These are phyloP conservation scores for Aureobasidium sp. DNA, from an alignment of 2,329 filamentous ascomycete genomes.

Conservation along the genomic window DNA sequence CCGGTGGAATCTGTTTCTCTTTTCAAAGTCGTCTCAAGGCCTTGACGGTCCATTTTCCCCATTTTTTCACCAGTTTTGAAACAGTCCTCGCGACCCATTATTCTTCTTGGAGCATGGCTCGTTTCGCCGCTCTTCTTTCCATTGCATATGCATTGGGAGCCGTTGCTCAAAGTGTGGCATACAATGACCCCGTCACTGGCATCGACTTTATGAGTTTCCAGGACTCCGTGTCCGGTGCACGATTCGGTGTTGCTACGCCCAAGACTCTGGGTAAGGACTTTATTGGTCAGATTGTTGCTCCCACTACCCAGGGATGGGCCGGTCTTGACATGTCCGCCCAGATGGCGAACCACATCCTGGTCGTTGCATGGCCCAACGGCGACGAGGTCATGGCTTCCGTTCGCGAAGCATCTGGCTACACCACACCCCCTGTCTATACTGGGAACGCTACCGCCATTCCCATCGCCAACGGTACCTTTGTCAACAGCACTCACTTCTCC, in stretches of 20 bases:
- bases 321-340: slow-evolving; percentile 40
- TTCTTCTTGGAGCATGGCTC: slow-evolving; percentile 13
- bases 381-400: slow-evolving; percentile 38
- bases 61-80: background rate
- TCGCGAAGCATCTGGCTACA: slow-evolving; percentile 39
- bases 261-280: slow-evolving; percentile 43
- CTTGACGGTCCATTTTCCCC: slow-evolving; percentile 13
- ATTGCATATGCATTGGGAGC: slow-evolving; percentile 12
- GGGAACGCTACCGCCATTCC: slow-evolving; percentile 35
- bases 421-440: slow-evolving; percentile 40
- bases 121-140: slow-evolving; percentile 13
- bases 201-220: slow-evolving; percentile 39
- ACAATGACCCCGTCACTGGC: slow-evolving; percentile 38
- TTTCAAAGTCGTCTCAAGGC: slow-evolving; percentile 9
- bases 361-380: slow-evolving; percentile 44
- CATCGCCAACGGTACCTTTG: slow-evolving; percentile 44
- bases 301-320: slow-evolving; percentile 39
- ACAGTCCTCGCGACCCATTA: background rate
- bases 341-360: slow-evolving; percentile 43
- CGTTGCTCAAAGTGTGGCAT: slow-evolving; percentile 20
- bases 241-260: slow-evolving; percentile 45
- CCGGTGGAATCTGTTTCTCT: slow-evolving; percentile 4
- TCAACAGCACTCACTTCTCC: slow-evolving; percentile 46
- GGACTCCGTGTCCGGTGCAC: slow-evolving; percentile 34
- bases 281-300: slow-evolving; percentile 47